phyloP scores from a whole-genome alignment of 1,284 basidiomycete species.

The Coniophora puteana region DNA sequence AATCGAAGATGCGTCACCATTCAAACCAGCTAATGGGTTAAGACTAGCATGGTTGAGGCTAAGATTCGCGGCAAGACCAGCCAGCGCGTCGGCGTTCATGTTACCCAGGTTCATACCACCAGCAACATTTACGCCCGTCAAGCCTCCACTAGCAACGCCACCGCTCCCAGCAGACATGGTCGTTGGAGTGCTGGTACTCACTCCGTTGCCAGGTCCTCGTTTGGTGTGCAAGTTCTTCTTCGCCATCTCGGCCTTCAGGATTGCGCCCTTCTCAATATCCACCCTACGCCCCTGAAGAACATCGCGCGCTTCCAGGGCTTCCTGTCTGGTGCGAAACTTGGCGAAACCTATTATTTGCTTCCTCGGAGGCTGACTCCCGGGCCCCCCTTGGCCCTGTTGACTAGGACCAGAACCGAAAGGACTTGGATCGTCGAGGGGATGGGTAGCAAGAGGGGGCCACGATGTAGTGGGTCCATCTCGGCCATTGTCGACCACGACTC shows the following conservation, averaged over 20 bases:
- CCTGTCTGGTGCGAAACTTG: conserved; percentile 86
- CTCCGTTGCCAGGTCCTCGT: conserved; percentile 64
- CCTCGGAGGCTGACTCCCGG: conserved; percentile 51
- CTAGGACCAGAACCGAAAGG: conserved; percentile 27
- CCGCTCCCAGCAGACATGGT: conserved; percentile 17
- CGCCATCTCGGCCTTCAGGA: conserved; percentile 98
- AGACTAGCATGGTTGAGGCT: conserved; percentile 26
- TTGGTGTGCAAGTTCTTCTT: conserved; percentile 99
- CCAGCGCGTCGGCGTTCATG: conserved; percentile 28
- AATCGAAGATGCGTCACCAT: conserved; percentile 17
- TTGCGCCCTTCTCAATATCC: conserved; percentile 90
- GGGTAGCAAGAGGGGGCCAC: conserved; percentile 50
- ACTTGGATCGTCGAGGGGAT: conserved; percentile 33
- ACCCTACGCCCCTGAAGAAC: conserved; percentile 88
- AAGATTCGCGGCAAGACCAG: conserved; percentile 25
- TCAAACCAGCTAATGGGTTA: conserved; percentile 19
- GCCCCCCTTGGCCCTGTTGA: conserved; percentile 25
- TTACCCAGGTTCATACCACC: conserved; percentile 25
- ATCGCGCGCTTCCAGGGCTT: conserved; percentile 88
- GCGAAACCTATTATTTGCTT: conserved; percentile 99
- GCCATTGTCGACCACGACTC: conserved; percentile 68
- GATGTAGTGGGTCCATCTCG: conserved; percentile 64
- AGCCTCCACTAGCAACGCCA: conserved; percentile 19
- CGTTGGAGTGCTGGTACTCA: conserved; percentile 13
- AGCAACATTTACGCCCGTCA: conserved; percentile 17